These are phyloP conservation scores for Penicillium cinerascens DNA, from an alignment of 495 filamentous ascomycete genomes.

Conservation along the genomic window DNA sequence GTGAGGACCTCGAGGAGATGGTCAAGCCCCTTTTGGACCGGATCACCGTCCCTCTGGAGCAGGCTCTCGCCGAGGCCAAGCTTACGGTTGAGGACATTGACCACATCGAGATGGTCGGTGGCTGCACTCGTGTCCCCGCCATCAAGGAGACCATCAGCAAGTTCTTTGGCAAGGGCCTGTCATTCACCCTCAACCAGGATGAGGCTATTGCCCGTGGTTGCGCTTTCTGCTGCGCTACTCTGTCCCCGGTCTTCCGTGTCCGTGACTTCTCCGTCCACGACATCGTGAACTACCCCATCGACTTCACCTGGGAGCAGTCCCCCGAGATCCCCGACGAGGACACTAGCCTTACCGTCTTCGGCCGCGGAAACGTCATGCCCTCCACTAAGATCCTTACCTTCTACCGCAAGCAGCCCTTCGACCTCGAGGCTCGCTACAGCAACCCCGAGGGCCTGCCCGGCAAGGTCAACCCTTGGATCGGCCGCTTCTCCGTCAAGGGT, in stretches of 20 bases:
- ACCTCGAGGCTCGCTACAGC: constrained; percentile 90
- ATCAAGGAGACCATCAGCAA: constrained; percentile 85
- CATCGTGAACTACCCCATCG: constrained; percentile 96
- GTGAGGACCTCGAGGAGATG: constrained; percentile 90
- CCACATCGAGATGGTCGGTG: constrained; percentile 88
- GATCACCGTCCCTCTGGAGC: constrained; percentile 70
- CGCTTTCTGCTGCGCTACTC: constrained; percentile 96
- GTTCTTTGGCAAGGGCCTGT: constrained; percentile 89
- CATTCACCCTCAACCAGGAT: constrained; percentile 97
- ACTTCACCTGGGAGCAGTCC: constrained; percentile 99
- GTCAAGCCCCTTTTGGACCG: constrained; percentile 80
- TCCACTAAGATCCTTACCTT: constrained; percentile 99
- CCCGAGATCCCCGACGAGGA: constrained; percentile 98
- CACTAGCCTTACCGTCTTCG: constrained; percentile 95
- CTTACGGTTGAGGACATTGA: constrained; percentile 90
- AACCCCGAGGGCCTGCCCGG: constrained; percentile 87
- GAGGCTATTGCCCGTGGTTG: constrained; percentile 95
- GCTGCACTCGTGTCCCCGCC: constrained; percentile 88
- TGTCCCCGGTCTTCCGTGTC: constrained; percentile 97
- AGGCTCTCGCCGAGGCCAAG: constrained; percentile 88
- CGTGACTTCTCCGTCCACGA: constrained; percentile 97
- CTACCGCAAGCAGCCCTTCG: constrained; percentile 97
- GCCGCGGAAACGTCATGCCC: constrained; percentile 94
- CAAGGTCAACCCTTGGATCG: constrained; percentile 91
- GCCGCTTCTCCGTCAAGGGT: constrained; percentile 89